Evolutionary conservation across 768 basidiomycete genomes (phyloP).

Genomic region (Serendipita sp.): DNA sequence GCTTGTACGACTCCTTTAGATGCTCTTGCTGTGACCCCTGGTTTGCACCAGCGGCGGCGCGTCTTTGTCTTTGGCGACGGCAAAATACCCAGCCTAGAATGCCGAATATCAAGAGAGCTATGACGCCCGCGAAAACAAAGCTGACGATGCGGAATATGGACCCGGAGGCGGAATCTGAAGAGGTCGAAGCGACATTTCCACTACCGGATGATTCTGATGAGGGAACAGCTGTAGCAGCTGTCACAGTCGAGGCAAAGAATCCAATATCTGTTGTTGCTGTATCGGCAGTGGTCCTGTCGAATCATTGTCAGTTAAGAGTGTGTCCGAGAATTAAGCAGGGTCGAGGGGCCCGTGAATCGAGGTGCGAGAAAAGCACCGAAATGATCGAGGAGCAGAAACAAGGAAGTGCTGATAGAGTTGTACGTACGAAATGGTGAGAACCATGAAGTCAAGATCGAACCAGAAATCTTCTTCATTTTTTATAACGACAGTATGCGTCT

Average conservation of each 20-base stretch:
- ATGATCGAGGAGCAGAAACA: not conserved
- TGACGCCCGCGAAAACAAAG: not conserved
- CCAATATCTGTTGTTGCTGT: not conserved
- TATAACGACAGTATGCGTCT: not conserved
- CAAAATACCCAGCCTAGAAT: not conserved
- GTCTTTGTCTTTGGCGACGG: not conserved
- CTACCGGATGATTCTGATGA: not conserved
- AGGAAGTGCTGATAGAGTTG: not conserved
- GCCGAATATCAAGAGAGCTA: not conserved
- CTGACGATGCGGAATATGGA: not conserved
- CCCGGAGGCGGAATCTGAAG: not conserved
- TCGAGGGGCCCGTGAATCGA: not conserved
- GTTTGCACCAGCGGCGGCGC: not conserved
- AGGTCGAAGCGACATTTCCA: not conserved
- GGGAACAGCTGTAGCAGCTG: not conserved
- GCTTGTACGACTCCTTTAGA: not conserved
- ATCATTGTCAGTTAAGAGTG: not conserved
- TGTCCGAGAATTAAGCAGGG: not conserved
- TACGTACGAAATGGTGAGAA: not conserved
- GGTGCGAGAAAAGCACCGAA: not conserved
- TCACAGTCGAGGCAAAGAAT: not conserved
- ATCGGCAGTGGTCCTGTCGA: not conserved
- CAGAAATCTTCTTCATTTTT: constrained; percentile 5
- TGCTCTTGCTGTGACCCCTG: not conserved
- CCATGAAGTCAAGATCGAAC: not conserved